Evolutionary conservation across 192 early-diverging fungal genomes (phyloP).

Genomic region (Coemansia sp.): DNA sequence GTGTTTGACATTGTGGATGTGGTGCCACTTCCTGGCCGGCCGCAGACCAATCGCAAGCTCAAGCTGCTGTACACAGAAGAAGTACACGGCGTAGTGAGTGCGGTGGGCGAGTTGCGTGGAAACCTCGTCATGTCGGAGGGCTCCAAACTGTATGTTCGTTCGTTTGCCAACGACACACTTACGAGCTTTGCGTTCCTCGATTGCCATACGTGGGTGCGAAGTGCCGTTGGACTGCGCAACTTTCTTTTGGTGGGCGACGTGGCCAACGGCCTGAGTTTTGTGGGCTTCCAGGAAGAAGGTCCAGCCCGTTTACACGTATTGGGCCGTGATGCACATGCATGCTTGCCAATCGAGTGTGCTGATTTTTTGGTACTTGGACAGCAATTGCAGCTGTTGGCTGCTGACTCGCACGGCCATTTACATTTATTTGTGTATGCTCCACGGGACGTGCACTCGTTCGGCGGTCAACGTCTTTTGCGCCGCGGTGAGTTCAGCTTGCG

Average conservation of each 20-base stretch:
- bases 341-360: constrained; percentile 66
- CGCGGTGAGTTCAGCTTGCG: constrained; percentile 88
- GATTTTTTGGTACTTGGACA: constrained; percentile 81
- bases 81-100: constrained; percentile 83
- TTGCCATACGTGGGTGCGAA: constrained; percentile 86
- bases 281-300: constrained; percentile 90
- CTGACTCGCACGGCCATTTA: constrained; percentile 69
- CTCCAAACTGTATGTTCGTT: constrained; percentile 82
- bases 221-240: constrained; percentile 80
- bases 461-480: constrained; percentile 85
- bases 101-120: constrained; percentile 82
- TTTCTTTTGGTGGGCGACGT: constrained; percentile 86
- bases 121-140: constrained; percentile 86
- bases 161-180: constrained; percentile 77
- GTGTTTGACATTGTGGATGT: constrained; percentile 96
- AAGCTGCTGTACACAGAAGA: constrained; percentile 82
- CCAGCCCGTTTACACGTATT: constrained; percentile 85
- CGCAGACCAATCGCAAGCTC: constrained; percentile 90
- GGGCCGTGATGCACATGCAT: constrained; percentile 83
- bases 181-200: constrained; percentile 94
- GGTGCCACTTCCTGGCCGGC: constrained; percentile 91
- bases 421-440: constrained; percentile 85
- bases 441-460: constrained; percentile 82
- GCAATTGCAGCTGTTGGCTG: constrained; percentile 75
- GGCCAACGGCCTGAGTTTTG: constrained; percentile 83